Conservation (phyloP, 345 rosid genomes). For the Citrus hindsii region DNA sequence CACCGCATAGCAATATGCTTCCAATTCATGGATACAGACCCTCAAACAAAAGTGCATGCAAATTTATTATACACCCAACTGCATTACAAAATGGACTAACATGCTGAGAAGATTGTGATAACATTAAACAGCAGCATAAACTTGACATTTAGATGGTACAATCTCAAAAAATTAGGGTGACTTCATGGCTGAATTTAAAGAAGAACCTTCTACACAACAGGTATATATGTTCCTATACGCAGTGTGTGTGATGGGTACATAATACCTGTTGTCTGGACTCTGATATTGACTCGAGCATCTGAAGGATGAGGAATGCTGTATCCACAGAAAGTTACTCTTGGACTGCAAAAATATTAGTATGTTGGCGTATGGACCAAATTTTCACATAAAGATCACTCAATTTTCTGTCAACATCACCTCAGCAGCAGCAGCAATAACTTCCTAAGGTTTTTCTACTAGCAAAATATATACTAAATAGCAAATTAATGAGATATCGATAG, state of each 20-base stretch:
- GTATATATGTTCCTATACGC: background rate
- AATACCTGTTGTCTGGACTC: conserved; percentile 92
- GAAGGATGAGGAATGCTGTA: conserved; percentile 97
- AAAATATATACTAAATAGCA: background rate
- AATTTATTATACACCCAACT: background rate
- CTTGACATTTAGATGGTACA: background rate
- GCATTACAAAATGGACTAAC: background rate
- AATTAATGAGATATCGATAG: background rate
- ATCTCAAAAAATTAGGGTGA: background rate
- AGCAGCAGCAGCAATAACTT: background rate
- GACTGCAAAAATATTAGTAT: conserved; percentile 42
- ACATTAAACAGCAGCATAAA: background rate
- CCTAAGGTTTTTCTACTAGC: background rate
- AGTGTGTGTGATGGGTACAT: background rate
- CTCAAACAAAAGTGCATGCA: background rate
- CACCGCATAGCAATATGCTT: background rate
- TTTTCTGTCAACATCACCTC: background rate
- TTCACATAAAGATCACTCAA: background rate
- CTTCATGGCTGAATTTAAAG: background rate
- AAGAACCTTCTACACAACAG: background rate
- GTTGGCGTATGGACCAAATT: background rate
- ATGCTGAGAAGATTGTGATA: background rate
- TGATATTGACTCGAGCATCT: conserved; percentile 65
- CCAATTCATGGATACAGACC: background rate
- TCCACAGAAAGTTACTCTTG: conserved; percentile 65